A percentile compares a stretch with the other conserved stretches of the same genome.
These are phyloP conservation scores for Xylaria sp. DNA, from an alignment of 495 filamentous ascomycete species.

Conservation along the genomic window DNA sequence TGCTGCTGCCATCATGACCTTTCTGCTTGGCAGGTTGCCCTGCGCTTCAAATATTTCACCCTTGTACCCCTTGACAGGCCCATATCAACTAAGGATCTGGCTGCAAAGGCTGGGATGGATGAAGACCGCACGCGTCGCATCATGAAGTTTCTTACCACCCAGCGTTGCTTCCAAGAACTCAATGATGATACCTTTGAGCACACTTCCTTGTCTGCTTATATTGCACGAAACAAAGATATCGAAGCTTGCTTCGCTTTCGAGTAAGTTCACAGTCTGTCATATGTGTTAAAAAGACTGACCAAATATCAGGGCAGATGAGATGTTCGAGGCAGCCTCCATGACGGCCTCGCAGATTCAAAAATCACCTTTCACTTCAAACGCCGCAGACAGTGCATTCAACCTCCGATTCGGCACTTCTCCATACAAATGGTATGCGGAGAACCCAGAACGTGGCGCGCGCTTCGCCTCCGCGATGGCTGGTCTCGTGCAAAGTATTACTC, in stretches of 20 bases:
- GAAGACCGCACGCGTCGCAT: constrained; percentile 30
- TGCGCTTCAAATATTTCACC: constrained; percentile 14
- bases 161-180: constrained; percentile 35
- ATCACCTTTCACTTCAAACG: constrained; percentile 22
- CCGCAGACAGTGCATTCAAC: constrained; percentile 32
- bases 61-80: not conserved
- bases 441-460: constrained; percentile 7
- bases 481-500: not conserved
- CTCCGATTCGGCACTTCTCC: constrained; percentile 27
- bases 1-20: constrained; percentile 12
- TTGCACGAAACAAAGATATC: constrained; percentile 14
- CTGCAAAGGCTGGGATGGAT: constrained; percentile 30
- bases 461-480: constrained; percentile 18
- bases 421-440: constrained; percentile 9
- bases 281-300: not conserved
- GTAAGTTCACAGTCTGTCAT: not conserved
- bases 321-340: constrained; percentile 38
- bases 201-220: constrained; percentile 7
- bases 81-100: constrained; percentile 20
- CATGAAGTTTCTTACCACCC: constrained; percentile 32
- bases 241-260: constrained; percentile 13
- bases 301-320: constrained; percentile 37
- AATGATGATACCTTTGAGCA: constrained; percentile 7
- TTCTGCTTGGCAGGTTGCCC: not conserved
- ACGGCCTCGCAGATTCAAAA: constrained; percentile 21